These are phyloP conservation scores for Sporothrix brunneoviolacea DNA, from an alignment of 2,329 filamentous ascomycete genomes.

Conservation along the genomic window DNA sequence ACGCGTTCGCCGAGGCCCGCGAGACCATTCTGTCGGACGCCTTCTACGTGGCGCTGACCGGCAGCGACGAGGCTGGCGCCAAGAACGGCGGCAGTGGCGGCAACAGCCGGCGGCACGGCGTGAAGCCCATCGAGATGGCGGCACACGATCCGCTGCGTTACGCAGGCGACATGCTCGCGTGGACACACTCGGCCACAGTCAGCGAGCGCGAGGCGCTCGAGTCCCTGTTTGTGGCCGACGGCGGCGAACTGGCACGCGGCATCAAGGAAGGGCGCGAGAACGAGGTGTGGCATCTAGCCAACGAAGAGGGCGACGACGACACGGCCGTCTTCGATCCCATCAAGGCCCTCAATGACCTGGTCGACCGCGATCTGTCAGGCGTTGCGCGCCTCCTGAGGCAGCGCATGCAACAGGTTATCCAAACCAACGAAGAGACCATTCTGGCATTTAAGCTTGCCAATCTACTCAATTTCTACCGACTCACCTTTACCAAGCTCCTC, in stretches of 20 bases:
- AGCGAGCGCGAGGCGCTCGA: slow-evolving; percentile 91
- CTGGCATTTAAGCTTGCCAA: slow-evolving; percentile 86
- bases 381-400: slow-evolving; percentile 82
- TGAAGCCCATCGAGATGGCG: slow-evolving; percentile 89
- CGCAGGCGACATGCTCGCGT: slow-evolving; percentile 94
- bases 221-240: slow-evolving; percentile 83
- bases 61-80: slow-evolving; percentile 47
- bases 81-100: background rate
- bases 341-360: slow-evolving; percentile 75
- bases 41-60: slow-evolving; percentile 83
- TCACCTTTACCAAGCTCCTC: slow-evolving; percentile 76
- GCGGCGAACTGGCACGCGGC: slow-evolving; percentile 77
- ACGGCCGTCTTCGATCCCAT: slow-evolving; percentile 65
- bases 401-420: slow-evolving; percentile 83
- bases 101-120: slow-evolving; percentile 44
- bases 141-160: slow-evolving; percentile 90
- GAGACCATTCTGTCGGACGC: slow-evolving; percentile 81
- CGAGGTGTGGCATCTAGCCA: slow-evolving; percentile 71
- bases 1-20: slow-evolving; percentile 85
- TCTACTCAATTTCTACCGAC: slow-evolving; percentile 79
- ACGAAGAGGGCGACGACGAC: slow-evolving; percentile 49
- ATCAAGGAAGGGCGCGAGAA: slow-evolving; percentile 73
- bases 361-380: slow-evolving; percentile 76
- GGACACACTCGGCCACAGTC: slow-evolving; percentile 89
- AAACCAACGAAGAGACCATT: slow-evolving; percentile 84